phyloP scores from a whole-genome alignment of 805 yeast species.

The Candida hispaniensis region DNA sequence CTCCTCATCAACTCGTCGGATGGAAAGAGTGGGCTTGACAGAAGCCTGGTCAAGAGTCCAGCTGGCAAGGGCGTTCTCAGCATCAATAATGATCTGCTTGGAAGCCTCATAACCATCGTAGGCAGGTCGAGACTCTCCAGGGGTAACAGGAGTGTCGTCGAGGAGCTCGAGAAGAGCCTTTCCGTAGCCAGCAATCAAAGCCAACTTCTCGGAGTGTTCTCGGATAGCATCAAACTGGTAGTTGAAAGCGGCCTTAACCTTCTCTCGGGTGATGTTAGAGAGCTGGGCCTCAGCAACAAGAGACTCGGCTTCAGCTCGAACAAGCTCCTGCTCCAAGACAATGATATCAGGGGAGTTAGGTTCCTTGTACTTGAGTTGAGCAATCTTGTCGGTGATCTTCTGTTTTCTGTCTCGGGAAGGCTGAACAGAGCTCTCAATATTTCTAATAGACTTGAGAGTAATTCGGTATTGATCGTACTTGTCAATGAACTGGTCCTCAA shows the following conservation, averaged over 20 bases:
- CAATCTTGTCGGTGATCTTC: slow-evolving; percentile 94
- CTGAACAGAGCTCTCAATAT: slow-evolving; percentile 95
- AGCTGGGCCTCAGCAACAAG: slow-evolving; percentile 98
- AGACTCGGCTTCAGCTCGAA: slow-evolving; percentile 98
- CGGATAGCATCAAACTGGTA: slow-evolving; percentile 93
- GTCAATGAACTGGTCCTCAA: slow-evolving; percentile 96
- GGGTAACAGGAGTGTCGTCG: slow-evolving; percentile 95
- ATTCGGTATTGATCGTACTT: slow-evolving; percentile 97
- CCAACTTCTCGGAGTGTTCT: slow-evolving; percentile 92
- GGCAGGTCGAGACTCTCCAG: slow-evolving; percentile 98
- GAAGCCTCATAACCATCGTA: slow-evolving; percentile 98
- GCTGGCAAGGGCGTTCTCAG: slow-evolving; percentile 86
- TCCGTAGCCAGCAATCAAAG: slow-evolving; percentile 97
- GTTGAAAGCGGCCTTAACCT: slow-evolving; percentile 92
- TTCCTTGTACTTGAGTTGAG: slow-evolving; percentile 95
- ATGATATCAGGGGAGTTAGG: slow-evolving; percentile 94
- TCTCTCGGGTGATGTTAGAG: slow-evolving; percentile 95
- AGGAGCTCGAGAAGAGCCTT: slow-evolving; percentile 90
- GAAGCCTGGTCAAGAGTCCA: slow-evolving; percentile 96
- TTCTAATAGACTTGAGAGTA: slow-evolving; percentile 86
- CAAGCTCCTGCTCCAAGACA: slow-evolving; percentile 95
- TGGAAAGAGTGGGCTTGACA: slow-evolving; percentile 84
- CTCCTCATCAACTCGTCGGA: slow-evolving; percentile 65
- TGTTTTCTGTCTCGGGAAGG: slow-evolving; percentile 98
- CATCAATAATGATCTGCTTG: slow-evolving; percentile 93